Percentiles rank a stretch among this genome's conserved stretches.
phyloP scores from a whole-genome alignment of 2,329 filamentous ascomycete species.

The Drechslerella stenobrocha region DNA sequence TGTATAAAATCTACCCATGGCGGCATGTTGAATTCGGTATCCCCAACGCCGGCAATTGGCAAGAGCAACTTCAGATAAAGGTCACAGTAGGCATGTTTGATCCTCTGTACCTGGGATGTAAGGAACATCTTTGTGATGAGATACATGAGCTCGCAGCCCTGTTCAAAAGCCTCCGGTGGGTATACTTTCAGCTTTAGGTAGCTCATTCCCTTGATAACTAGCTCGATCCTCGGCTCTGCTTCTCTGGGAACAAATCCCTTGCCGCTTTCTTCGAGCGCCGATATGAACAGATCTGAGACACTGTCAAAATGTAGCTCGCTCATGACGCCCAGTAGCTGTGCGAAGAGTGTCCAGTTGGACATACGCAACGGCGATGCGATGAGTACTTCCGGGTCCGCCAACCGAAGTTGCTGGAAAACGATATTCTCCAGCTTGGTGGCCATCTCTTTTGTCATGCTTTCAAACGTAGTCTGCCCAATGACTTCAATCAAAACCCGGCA shows the following conservation, averaged over 20 bases:
- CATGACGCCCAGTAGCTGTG: constrained; percentile 92
- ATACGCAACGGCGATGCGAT: constrained; percentile 77
- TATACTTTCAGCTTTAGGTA: constrained; percentile 75
- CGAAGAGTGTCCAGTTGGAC: constrained; percentile 94
- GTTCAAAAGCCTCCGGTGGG: constrained; percentile 75
- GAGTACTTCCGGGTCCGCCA: constrained; percentile 79
- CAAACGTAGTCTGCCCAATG: constrained; percentile 82
- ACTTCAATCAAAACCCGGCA: constrained; percentile 93
- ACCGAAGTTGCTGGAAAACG: constrained; percentile 93
- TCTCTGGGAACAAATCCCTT: constrained; percentile 76
- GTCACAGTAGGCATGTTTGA: constrained; percentile 94
- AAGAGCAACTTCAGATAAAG: constrained; percentile 83
- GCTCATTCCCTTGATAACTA: constrained; percentile 88
- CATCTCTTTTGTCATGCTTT: constrained; percentile 84
- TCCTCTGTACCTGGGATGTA: constrained; percentile 79
- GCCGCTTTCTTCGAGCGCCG: constrained; percentile 76
- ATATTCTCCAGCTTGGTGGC: constrained; percentile 92
- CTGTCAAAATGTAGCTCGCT: constrained; percentile 86
- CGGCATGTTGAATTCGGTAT: constrained; percentile 73
- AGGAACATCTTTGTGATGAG: constrained; percentile 79
- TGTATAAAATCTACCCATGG: constrained; percentile 87
- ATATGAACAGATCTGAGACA: constrained; percentile 74
- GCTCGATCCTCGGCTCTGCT: constrained; percentile 77
- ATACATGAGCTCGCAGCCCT: constrained; percentile 85
- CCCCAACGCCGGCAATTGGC: constrained; percentile 80